phyloP scores from a whole-genome alignment of 2,329 filamentous ascomycete genomes.

The Endothia cerciana region DNA sequence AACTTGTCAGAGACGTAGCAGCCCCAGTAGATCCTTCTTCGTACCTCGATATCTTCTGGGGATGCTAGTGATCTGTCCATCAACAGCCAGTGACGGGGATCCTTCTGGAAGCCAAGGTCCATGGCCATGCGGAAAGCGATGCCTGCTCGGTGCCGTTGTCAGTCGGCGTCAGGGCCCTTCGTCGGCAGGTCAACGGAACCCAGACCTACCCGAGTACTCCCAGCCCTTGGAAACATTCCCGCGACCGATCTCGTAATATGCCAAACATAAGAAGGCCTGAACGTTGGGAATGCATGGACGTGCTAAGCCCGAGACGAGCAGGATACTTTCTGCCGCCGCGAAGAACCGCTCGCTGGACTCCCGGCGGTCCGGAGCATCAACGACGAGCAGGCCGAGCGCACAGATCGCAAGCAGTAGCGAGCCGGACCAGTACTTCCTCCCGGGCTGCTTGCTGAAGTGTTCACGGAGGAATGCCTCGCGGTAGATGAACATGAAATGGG shows the following conservation, averaged over 20 bases:
- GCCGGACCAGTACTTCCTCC: slow-evolving; percentile 36
- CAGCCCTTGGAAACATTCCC: slow-evolving; percentile 37
- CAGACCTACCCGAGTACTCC: slow-evolving; percentile 34
- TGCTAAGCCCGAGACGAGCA: slow-evolving; percentile 34
- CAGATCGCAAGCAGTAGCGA: slow-evolving; percentile 34
- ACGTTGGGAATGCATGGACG: slow-evolving; percentile 34
- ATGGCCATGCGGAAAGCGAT: slow-evolving; percentile 39
- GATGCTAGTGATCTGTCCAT: slow-evolving; percentile 32
- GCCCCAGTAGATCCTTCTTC: slow-evolving; percentile 38
- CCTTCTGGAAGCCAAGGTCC: slow-evolving; percentile 37
- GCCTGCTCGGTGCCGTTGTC: slow-evolving; percentile 33
- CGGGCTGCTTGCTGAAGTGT: slow-evolving; percentile 27
- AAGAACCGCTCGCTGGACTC: slow-evolving; percentile 31
- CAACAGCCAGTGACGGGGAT: slow-evolving; percentile 33
- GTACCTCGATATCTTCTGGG: slow-evolving; percentile 35
- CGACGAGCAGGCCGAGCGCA: slow-evolving; percentile 33
- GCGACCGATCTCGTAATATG: slow-evolving; percentile 36
- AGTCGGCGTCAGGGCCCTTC: slow-evolving; percentile 30
- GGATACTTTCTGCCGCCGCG: slow-evolving; percentile 34
- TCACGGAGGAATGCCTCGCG: slow-evolving; percentile 37
- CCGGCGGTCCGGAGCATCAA: slow-evolving; percentile 22
- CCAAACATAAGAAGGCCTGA: slow-evolving; percentile 36
- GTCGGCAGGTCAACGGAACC: slow-evolving; percentile 22
- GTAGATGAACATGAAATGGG: slow-evolving; percentile 40
- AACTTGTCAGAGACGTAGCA: slow-evolving; percentile 37